Evolutionary conservation across 352 stramenopile genomes (phyloP).

Genomic region (Pythium aristosporum): DNA sequence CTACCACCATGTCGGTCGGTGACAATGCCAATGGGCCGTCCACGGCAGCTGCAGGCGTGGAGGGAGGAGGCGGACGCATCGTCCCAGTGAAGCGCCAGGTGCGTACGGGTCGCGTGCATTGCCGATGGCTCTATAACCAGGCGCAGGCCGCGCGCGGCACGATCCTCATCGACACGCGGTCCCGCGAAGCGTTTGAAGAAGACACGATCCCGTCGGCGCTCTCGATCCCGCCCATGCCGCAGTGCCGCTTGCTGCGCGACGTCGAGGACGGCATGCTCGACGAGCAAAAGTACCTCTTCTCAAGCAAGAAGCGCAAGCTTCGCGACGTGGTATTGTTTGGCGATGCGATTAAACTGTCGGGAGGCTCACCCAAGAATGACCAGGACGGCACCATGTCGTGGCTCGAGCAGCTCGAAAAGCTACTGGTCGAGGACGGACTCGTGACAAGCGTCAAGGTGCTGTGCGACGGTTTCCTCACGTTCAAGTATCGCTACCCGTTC

Average conservation of each 20-base stretch:
- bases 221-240: conserved; percentile 58
- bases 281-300: conserved; percentile 72
- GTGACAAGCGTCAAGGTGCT: conserved; percentile 77
- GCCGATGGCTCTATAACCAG: conserved; percentile 85
- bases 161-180: conserved; percentile 75
- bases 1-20: conserved; percentile 25
- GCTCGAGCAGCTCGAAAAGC: conserved; percentile 53
- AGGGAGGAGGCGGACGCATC: not conserved
- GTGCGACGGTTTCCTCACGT: conserved; percentile 79
- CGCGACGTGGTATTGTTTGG: conserved; percentile 82
- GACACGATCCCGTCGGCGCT: conserved; percentile 78
- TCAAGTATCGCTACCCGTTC: conserved; percentile 85
- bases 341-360: conserved; percentile 49
- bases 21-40: conserved; percentile 11
- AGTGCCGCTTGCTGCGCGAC: conserved; percentile 46
- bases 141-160: conserved; percentile 71
- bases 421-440: conserved; percentile 75
- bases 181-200: conserved; percentile 51
- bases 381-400: conserved; percentile 30
- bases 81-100: conserved; percentile 50
- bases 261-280: conserved; percentile 52
- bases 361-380: conserved; percentile 23
- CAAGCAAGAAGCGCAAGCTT: conserved; percentile 71
- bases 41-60: conserved; percentile 13
- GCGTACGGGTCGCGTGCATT: conserved; percentile 67